These are phyloP conservation scores for Vicia faba DNA, from an alignment of 306 rosid species.

Conservation along the genomic window DNA sequence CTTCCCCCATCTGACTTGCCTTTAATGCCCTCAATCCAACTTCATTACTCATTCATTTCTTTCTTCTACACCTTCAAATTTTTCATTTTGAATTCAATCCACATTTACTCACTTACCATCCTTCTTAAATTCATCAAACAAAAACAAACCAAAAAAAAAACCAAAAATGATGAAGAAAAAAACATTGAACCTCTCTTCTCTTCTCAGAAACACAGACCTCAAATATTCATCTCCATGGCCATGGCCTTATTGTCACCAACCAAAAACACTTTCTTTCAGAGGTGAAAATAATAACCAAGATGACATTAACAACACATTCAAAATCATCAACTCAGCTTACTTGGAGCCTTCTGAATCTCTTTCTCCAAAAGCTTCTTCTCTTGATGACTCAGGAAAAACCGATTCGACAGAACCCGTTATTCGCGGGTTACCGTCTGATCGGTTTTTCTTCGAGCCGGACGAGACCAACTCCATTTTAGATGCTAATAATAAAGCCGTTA, in stretches of 20 bases:
- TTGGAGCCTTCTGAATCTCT: conserved; percentile 44
- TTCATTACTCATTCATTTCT: conserved; percentile 25
- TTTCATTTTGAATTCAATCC: conserved; percentile 22
- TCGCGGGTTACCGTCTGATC: conserved; percentile 64
- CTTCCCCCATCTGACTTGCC: conserved; percentile 54
- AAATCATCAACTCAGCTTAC: conserved; percentile 65
- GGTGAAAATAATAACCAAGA: conserved; percentile 28
- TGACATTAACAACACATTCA: conserved; percentile 33
- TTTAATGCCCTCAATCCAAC: conserved; percentile 42
- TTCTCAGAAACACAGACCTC: conserved; percentile 41
- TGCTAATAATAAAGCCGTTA: conserved; percentile 17
- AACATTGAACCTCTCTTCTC: conserved; percentile 66
- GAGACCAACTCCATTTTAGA: conserved; percentile 65
- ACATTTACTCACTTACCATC: not conserved
- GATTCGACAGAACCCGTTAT: conserved; percentile 61
- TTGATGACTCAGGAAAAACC: conserved; percentile 25
- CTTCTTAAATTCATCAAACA: not conserved
- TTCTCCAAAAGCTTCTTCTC: conserved; percentile 44
- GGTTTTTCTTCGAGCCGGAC: conserved; percentile 67
- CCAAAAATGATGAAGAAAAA: conserved; percentile 55
- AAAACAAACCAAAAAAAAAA: not conserved
- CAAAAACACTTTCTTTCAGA: conserved; percentile 80
- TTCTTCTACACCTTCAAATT: conserved; percentile 33
- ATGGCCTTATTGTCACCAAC: conserved; percentile 80
- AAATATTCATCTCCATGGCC: conserved; percentile 41